Evolutionary conservation across 768 basidiomycete genomes (phyloP).

Genomic region (Tephrocybe sp.): DNA sequence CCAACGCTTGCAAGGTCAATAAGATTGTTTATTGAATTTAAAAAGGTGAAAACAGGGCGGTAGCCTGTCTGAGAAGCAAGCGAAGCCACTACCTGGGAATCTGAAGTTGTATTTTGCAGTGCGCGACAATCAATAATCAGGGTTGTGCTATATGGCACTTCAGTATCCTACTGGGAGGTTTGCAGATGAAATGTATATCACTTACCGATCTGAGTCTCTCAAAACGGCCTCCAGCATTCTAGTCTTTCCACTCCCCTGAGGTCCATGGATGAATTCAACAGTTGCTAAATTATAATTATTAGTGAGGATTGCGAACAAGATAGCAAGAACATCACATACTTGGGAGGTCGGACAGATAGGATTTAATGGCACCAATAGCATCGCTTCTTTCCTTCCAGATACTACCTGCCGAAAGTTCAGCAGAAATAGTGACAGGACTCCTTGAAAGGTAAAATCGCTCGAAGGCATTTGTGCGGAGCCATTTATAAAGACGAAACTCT

Average conservation of each 20-base stretch:
- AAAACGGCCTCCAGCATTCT: constrained; percentile 54
- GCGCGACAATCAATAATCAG: constrained; percentile 83
- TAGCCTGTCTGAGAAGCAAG: constrained; percentile 86
- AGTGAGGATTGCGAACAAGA: background rate
- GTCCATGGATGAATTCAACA: constrained; percentile 76
- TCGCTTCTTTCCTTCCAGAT: constrained; percentile 87
- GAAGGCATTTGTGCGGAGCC: constrained; percentile 64
- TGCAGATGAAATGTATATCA: background rate
- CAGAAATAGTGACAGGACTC: constrained; percentile 21
- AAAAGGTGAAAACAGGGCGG: constrained; percentile 84
- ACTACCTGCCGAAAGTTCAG: constrained; percentile 28
- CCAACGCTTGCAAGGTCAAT: constrained; percentile 92
- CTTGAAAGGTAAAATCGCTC: constrained; percentile 34
- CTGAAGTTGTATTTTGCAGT: constrained; percentile 67
- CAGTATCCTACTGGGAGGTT: background rate
- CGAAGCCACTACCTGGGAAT: constrained; percentile 59
- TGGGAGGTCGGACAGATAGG: constrained; percentile 78
- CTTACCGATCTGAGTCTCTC: constrained; percentile 50
- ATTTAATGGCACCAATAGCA: constrained; percentile 62
- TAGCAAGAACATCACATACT: constrained; percentile 36
- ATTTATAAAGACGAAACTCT: constrained; percentile 77
- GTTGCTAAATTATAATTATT: constrained; percentile 42
- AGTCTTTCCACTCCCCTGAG: constrained; percentile 80
- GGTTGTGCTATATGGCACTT: constrained; percentile 44
- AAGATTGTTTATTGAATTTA: constrained; percentile 75